Conservation (phyloP, 1,284 basidiomycete species). For the Fomes fomentarius region DNA sequence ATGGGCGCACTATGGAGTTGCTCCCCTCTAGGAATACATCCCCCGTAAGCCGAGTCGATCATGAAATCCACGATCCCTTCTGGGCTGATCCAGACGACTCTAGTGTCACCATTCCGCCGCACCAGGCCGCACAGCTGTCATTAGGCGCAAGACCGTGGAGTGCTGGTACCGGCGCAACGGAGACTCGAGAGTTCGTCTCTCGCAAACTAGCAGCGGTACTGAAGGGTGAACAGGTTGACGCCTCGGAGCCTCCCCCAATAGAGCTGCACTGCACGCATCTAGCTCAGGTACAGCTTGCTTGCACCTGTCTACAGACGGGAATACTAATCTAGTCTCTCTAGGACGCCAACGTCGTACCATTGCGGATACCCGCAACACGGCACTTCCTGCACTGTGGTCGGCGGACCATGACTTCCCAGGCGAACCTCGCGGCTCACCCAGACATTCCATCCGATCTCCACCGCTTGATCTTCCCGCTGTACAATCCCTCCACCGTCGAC, state of each 20-base stretch:
- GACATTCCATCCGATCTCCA: constrained; percentile 61
- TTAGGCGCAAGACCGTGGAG: constrained; percentile 47
- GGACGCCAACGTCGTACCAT: constrained; percentile 28
- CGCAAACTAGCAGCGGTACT: constrained; percentile 56
- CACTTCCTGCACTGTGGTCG: constrained; percentile 56
- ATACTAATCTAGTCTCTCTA: too few relatives aligned
- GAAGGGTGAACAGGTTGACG: constrained; percentile 47
- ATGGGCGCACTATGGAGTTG: constrained; percentile 71
- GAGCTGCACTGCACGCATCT: constrained; percentile 55
- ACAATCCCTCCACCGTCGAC: constrained; percentile 75
- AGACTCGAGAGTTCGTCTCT: constrained; percentile 54
- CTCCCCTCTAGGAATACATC: constrained; percentile 35
- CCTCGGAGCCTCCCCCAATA: constrained; percentile 55
- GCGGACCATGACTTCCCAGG: constrained; percentile 44
- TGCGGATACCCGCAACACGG: constrained; percentile 37
- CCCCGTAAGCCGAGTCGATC: constrained; percentile 49
- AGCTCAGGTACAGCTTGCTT: constrained; percentile 47
- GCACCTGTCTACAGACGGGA: too few relatives aligned
- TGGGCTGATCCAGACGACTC: not conserved
- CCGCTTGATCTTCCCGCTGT: constrained; percentile 75
- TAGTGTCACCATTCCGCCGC: constrained; percentile 50
- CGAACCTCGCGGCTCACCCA: constrained; percentile 52
- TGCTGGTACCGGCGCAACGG: constrained; percentile 40
- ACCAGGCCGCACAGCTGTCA: constrained; percentile 51
- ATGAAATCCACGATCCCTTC: not conserved